phyloP scores from a whole-genome alignment of 148 eudicot genomes.

The Limonium bicolor region DNA sequence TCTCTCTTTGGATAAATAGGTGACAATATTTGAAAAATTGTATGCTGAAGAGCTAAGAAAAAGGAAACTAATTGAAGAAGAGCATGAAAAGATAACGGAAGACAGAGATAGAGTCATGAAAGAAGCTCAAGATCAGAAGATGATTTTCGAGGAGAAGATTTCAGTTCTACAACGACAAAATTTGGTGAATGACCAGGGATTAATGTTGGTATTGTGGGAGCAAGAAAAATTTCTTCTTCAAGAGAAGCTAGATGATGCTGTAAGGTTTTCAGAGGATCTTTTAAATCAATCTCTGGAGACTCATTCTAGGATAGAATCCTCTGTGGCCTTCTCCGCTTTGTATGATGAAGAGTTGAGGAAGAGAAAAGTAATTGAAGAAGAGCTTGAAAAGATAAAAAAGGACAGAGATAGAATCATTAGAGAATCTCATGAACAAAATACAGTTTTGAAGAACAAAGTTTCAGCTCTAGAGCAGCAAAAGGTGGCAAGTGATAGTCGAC shows the following conservation, averaged over 20 bases:
- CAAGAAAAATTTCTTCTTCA: no score
- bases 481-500: background rate
- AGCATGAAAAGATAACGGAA: constrained; percentile 21
- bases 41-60: constrained; percentile 36
- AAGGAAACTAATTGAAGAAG: constrained; percentile 39
- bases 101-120: constrained; percentile 17
- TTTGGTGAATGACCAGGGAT: constrained; percentile 30
- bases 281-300: background rate
- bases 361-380: constrained; percentile 1
- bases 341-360: background rate
- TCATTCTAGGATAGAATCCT: background rate
- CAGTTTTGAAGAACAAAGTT: background rate
- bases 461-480: background rate
- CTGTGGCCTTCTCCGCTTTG: background rate
- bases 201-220: background rate
- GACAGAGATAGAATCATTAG: background rate
- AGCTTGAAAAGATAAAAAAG: background rate
- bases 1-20: constrained; percentile 16
- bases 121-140: constrained; percentile 26
- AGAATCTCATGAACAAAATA: background rate
- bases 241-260: no score
- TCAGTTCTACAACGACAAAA: constrained; percentile 22
- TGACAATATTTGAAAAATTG: constrained; percentile 30
- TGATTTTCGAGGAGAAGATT: constrained; percentile 26
- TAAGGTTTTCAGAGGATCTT: background rate